phyloP scores from a whole-genome alignment of 176 grass and related monocot genomes.

The Carex cristatella region DNA sequence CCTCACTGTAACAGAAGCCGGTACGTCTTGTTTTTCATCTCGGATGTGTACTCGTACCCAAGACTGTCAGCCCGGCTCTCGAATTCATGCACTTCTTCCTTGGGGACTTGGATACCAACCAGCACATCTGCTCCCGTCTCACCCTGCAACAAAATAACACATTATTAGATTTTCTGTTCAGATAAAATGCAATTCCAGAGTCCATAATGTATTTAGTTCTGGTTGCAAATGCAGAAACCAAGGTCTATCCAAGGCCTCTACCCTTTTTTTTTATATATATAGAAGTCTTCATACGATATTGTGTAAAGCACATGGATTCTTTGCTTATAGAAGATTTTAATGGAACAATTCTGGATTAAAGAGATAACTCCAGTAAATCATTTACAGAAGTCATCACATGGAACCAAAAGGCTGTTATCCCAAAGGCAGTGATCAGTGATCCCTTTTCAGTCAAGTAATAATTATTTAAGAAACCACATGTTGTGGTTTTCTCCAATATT shows the following conservation, averaged over 20 bases:
- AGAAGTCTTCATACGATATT: not conserved
- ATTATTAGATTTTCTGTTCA: not conserved
- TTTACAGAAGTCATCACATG: not conserved
- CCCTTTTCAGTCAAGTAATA: not conserved
- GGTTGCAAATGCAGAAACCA: not conserved
- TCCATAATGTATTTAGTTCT: not conserved
- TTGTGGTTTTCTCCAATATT: not conserved
- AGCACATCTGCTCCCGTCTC: conserved; percentile 78
- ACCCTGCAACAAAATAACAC: conserved; percentile 41
- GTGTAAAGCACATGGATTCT: not conserved
- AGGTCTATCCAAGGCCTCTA: not conserved
- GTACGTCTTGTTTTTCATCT: conserved; percentile 73
- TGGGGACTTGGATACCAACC: conserved; percentile 82
- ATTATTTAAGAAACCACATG: not conserved
- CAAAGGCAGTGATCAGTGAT: not conserved
- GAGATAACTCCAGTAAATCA: not conserved
- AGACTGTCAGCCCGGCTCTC: conserved; percentile 37
- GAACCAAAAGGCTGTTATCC: not conserved
- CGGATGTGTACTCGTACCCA: conserved; percentile 74
- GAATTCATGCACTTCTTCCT: conserved; percentile 64
- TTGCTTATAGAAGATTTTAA: not conserved
- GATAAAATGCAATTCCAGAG: not conserved
- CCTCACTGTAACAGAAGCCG: conserved; percentile 55
- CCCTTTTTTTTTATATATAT: not conserved
- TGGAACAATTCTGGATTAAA: not conserved